phyloP scores from a whole-genome alignment of 805 yeast genomes.

The Wickerhamomyces mucosus region DNA sequence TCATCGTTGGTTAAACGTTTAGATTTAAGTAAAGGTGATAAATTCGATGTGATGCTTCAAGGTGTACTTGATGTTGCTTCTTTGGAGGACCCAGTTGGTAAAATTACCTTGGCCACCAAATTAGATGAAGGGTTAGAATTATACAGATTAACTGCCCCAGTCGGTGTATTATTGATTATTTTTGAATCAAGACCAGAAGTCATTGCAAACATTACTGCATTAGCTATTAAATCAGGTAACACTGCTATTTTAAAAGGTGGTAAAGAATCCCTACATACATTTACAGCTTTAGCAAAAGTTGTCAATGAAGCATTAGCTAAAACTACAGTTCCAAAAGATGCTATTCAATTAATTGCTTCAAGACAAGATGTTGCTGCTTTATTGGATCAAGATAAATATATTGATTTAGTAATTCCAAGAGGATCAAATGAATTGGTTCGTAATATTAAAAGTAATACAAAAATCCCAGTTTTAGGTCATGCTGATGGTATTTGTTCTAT shows the following conservation, averaged over 20 bases:
- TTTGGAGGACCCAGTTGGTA: slow-evolving; percentile 89
- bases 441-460: slow-evolving; percentile 76
- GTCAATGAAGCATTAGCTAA: slow-evolving; percentile 46
- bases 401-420: slow-evolving; percentile 93
- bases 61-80: slow-evolving; percentile 89
- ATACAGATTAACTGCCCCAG: slow-evolving; percentile 83
- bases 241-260: slow-evolving; percentile 98
- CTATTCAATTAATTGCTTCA: slow-evolving; percentile 81
- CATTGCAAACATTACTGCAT: slow-evolving; percentile 92
- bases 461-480: slow-evolving; percentile 96
- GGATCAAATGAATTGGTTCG: slow-evolving; percentile 93
- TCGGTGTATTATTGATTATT: slow-evolving; percentile 86
- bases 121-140: slow-evolving; percentile 85
- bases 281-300: slow-evolving; percentile 68
- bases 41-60: slow-evolving; percentile 88
- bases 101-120: slow-evolving; percentile 69
- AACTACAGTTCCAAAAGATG: slow-evolving; percentile 69
- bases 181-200: slow-evolving; percentile 98
- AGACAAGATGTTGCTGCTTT: slow-evolving; percentile 86
- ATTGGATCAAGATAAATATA: slow-evolving; percentile 75
- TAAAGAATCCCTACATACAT: slow-evolving; percentile 81
- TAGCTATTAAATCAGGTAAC: slow-evolving; percentile 93
- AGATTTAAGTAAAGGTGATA: slow-evolving; percentile 73
- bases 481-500: slow-evolving; percentile 97
- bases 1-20: slow-evolving; percentile 72